phyloP scores from a whole-genome alignment of 2,329 filamentous ascomycete genomes.

The Scedosporium apiospermum region DNA sequence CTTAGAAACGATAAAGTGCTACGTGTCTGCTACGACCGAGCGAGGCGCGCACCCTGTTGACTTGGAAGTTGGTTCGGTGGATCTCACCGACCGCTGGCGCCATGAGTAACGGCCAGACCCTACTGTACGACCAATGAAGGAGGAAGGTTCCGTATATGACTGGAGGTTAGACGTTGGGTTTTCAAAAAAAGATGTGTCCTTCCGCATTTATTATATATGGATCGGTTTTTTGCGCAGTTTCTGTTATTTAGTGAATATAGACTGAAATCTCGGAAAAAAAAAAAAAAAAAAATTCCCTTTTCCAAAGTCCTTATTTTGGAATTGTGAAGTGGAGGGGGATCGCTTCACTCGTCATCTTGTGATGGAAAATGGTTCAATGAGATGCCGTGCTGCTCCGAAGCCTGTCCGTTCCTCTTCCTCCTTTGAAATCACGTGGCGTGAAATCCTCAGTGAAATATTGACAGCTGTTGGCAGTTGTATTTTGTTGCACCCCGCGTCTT shows the following conservation, averaged over 20 bases:
- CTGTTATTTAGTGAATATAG: not conserved
- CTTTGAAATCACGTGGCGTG: not conserved
- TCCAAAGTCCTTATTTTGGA: too few relatives aligned
- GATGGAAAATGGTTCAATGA: too few relatives aligned
- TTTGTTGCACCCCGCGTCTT: not conserved
- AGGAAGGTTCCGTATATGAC: not conserved
- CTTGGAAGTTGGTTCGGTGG: not conserved
- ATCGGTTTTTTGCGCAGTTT: not conserved
- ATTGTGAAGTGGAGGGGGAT: too few relatives aligned
- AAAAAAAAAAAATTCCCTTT: too few relatives aligned
- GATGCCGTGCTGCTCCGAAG: too few relatives aligned
- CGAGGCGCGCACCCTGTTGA: too few relatives aligned
- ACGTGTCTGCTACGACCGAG: too few relatives aligned
- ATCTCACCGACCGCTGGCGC: not conserved
- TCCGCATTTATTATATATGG: not conserved
- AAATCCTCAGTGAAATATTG: not conserved
- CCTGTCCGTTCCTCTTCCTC: too few relatives aligned
- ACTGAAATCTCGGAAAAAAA: not conserved
- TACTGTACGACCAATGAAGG: not conserved
- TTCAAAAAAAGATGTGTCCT: not conserved
- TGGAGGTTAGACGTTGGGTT: not conserved
- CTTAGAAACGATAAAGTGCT: not conserved
- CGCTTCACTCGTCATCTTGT: too few relatives aligned
- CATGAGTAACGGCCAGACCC: not conserved
- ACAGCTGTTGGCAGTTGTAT: not conserved